Evolutionary conservation across 257 asterid genomes (phyloP).

Genomic region (Craterostigma plantagineum): DNA sequence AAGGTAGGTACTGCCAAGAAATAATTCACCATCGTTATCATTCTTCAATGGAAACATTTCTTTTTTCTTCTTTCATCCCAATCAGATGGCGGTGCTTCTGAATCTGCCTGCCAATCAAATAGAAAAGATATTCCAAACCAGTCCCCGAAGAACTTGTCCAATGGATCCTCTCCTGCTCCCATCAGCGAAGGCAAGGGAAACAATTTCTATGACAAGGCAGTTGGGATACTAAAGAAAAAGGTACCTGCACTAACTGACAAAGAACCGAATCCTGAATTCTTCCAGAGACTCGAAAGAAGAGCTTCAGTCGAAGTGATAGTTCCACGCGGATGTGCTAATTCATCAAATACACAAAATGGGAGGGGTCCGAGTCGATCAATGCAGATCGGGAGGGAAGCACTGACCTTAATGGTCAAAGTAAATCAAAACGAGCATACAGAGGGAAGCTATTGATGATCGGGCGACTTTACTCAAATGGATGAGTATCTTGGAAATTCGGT

Average conservation of each 20-base stretch:
- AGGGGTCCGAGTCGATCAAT: conserved; percentile 27
- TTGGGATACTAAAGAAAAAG: conserved; percentile 77
- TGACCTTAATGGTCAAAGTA: conserved; percentile 23
- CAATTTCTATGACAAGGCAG: conserved; percentile 65
- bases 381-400: conserved; percentile 27
- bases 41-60: conserved; percentile 11
- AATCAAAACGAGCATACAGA: conserved; percentile 26
- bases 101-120: conserved; percentile 46
- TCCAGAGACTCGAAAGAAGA: conserved; percentile 85
- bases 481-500: conserved; percentile 31
- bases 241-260: conserved; percentile 69
- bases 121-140: conserved; percentile 26
- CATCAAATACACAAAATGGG: conserved; percentile 36
- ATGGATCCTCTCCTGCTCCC: conserved; percentile 43
- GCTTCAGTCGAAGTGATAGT: conserved; percentile 83
- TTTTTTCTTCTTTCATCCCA: not conserved
- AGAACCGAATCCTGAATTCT: conserved; percentile 86
- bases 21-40: conserved; percentile 5
- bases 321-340: conserved; percentile 58
- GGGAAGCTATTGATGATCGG: conserved; percentile 26
- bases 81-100: conserved; percentile 56
- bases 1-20: conserved; percentile 28
- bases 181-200: conserved; percentile 30
- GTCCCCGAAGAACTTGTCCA: conserved; percentile 27
- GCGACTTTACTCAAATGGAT: conserved; percentile 43